Evolutionary conservation across 495 filamentous ascomycete species (phyloP).

Genomic region (Penicillium angulare): DNA sequence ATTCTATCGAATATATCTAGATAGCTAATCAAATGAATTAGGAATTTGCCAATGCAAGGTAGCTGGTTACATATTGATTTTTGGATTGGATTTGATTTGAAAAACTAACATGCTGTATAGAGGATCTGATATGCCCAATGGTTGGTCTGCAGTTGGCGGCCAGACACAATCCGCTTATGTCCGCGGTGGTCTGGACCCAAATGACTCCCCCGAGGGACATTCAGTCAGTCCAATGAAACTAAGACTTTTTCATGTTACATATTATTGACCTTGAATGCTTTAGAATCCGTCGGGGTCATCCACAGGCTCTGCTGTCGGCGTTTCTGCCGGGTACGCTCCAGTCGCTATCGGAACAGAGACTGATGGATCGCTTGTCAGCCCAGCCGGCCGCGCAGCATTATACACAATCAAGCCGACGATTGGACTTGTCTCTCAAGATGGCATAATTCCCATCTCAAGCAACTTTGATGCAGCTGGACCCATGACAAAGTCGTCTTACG

Average conservation of each 20-base stretch:
- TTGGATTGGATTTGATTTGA: background rate
- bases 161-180: conserved; percentile 48
- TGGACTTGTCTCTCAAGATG: conserved; percentile 24
- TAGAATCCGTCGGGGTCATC: conserved; percentile 47
- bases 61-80: background rate
- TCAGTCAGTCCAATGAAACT: conserved; percentile 14
- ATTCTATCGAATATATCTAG: background rate
- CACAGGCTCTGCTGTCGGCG: conserved; percentile 46
- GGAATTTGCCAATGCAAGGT: conserved; percentile 16
- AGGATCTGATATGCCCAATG: conserved; percentile 29
- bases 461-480: conserved; percentile 32
- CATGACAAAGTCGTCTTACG: conserved; percentile 29
- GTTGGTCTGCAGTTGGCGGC: conserved; percentile 44
- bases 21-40: background rate
- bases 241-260: background rate
- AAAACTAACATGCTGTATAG: conserved; percentile 12
- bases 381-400: conserved; percentile 39
- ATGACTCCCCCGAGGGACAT: conserved; percentile 31
- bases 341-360: conserved; percentile 49
- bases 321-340: conserved; percentile 44
- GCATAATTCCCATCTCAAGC: conserved; percentile 29
- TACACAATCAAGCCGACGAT: conserved; percentile 40
- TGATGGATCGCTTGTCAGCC: conserved; percentile 40
- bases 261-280: background rate
- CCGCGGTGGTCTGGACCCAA: conserved; percentile 14